A percentile compares a stretch with the other conserved stretches of the same genome.
These are phyloP conservation scores for Rhynchospora breviuscula DNA, from an alignment of 176 grass and related monocot species.

Conservation along the genomic window DNA sequence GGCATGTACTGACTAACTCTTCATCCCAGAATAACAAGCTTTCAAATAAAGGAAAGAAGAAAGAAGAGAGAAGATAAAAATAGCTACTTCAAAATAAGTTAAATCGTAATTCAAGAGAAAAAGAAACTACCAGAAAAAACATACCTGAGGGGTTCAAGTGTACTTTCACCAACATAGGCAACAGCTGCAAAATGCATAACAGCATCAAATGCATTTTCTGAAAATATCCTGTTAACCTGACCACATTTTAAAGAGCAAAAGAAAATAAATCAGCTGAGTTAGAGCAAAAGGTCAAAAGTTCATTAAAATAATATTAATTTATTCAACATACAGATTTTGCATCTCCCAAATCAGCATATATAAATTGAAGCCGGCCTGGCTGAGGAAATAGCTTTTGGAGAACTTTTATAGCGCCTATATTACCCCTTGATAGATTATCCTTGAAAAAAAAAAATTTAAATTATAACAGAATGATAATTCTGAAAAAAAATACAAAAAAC, in stretches of 20 bases:
- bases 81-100: constrained; percentile 1
- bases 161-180: constrained; percentile 85
- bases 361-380: constrained; percentile 68
- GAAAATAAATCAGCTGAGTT: background rate
- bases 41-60: background rate
- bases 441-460: constrained; percentile 14
- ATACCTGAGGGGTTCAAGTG: constrained; percentile 82
- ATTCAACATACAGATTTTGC: constrained; percentile 56
- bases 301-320: background rate
- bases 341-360: constrained; percentile 84
- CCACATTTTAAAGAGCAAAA: constrained; percentile 26
- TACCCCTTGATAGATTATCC: constrained; percentile 94
- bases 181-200: constrained; percentile 93
- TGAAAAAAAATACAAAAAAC: background rate
- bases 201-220: constrained; percentile 81
- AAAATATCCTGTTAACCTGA: constrained; percentile 68
- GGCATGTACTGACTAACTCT: background rate
- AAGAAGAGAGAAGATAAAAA: background rate
- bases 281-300: background rate
- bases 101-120: background rate
- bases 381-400: constrained; percentile 63
- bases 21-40: background rate
- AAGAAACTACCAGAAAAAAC: background rate
- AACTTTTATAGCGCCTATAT: constrained; percentile 67
- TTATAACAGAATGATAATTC: constrained; percentile 11